Conservation (phyloP, 176 grass and related monocot species). For the Hordeum vulgare region DNA sequence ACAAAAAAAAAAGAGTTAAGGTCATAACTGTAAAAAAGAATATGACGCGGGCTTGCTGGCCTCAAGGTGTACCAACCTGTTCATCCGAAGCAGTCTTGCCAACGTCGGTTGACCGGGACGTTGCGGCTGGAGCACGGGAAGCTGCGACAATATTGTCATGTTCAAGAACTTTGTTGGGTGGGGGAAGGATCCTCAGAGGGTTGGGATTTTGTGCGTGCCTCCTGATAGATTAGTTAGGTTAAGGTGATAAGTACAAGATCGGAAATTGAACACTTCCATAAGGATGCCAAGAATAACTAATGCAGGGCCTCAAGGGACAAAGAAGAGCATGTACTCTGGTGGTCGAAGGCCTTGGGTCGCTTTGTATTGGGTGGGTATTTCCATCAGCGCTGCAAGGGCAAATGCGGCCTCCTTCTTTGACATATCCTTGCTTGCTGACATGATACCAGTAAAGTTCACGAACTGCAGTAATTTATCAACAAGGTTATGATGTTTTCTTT, state of each 20-base stretch:
- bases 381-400: slow-evolving; percentile 93
- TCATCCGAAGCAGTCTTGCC: slow-evolving; percentile 40
- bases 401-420: slow-evolving; percentile 89
- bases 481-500: not conserved
- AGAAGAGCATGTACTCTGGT: slow-evolving; percentile 41
- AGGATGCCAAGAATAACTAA: not conserved
- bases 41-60: not conserved
- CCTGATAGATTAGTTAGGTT: slow-evolving; percentile 24
- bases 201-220: slow-evolving; percentile 20
- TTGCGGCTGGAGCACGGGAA: slow-evolving; percentile 22
- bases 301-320: not conserved
- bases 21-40: not conserved
- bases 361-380: slow-evolving; percentile 95
- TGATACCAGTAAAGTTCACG: slow-evolving; percentile 89
- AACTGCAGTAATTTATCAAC: slow-evolving; percentile 45
- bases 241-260: not conserved
- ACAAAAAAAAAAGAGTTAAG: slow-evolving; percentile 4
- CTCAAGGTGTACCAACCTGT: slow-evolving; percentile 33
- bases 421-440: slow-evolving; percentile 61
- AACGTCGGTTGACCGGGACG: slow-evolving; percentile 20
- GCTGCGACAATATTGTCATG: slow-evolving; percentile 48
- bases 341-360: slow-evolving; percentile 61
- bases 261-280: not conserved
- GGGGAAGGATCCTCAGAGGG: slow-evolving; percentile 61
- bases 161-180: slow-evolving; percentile 66